phyloP scores from a whole-genome alignment of 164 flowering plant species.

The Brasenia schreberi region DNA sequence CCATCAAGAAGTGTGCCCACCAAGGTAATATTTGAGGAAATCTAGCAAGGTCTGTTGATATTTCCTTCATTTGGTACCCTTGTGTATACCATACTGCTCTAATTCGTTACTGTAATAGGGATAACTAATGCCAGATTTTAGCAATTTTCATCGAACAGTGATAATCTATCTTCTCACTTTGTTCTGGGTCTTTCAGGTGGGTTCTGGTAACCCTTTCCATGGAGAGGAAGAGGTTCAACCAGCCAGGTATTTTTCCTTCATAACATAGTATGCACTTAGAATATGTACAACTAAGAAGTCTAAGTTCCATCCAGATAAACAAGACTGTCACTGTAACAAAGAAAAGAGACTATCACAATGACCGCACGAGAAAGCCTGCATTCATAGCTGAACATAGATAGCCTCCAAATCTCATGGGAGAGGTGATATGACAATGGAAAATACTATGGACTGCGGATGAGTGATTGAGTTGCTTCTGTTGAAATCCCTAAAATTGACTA shows the following conservation, averaged over 20 bases:
- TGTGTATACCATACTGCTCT: too few species aligned
- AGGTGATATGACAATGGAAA: too few species aligned
- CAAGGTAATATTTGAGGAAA: constrained; percentile 23
- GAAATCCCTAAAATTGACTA: too few species aligned
- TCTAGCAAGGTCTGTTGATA: not conserved
- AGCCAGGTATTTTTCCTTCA: constrained; percentile 14
- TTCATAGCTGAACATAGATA: not conserved
- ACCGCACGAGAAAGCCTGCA: not conserved
- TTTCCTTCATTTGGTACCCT: not conserved
- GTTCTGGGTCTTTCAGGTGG: constrained; percentile 21
- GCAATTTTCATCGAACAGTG: too few species aligned
- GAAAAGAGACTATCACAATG: not conserved
- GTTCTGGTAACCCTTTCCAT: constrained; percentile 29
- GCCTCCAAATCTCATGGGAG: not conserved
- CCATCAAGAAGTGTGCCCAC: constrained; percentile 11
- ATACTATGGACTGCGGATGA: too few species aligned
- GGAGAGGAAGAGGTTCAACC: constrained; percentile 12
- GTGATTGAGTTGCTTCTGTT: too few species aligned
- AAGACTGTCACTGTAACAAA: not conserved
- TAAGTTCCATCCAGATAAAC: not conserved
- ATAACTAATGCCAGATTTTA: too few species aligned
- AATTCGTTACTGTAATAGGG: too few species aligned
- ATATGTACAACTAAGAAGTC: not conserved
- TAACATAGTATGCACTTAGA: not conserved
- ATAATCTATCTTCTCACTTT: not conserved